phyloP scores from a whole-genome alignment of 2,329 filamentous ascomycete species.

The Paracorniculantispora psalliotae region DNA sequence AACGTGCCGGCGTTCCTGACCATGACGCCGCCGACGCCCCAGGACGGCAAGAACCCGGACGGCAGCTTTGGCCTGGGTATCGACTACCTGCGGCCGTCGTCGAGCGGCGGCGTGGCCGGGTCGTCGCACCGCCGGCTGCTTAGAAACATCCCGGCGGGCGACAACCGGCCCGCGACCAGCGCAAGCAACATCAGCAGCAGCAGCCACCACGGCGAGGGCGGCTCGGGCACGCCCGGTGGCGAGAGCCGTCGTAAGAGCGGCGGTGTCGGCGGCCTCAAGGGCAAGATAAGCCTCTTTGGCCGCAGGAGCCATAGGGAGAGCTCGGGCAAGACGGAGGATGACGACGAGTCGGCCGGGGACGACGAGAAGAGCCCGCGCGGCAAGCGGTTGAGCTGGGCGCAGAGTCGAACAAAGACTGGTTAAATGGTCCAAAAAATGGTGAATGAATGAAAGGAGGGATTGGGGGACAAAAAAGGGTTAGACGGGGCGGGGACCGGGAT shows the following conservation, averaged over 20 bases:
- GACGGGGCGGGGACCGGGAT: background rate
- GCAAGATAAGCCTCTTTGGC: conserved; percentile 32
- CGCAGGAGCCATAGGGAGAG: conserved; percentile 24
- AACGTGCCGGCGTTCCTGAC: conserved; percentile 37
- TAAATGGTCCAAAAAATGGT: conserved; percentile 3
- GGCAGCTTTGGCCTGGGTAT: conserved; percentile 22
- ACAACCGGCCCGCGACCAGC: conserved; percentile 23
- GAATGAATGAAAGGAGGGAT: background rate
- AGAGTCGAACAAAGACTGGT: conserved; percentile 19
- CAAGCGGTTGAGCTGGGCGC: conserved; percentile 18
- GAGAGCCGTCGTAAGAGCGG: conserved; percentile 24
- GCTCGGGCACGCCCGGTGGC: conserved; percentile 14
- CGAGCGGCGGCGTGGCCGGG: conserved; percentile 25
- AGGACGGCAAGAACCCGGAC: conserved; percentile 22
- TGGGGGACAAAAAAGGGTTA: background rate
- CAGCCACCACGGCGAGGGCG: background rate
- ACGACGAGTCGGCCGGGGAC: conserved; percentile 21
- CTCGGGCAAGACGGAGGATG: conserved; percentile 18
- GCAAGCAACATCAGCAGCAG: conserved; percentile 26
- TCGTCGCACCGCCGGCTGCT: conserved; percentile 16
- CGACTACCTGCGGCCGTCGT: conserved; percentile 29
- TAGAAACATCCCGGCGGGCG: conserved; percentile 23
- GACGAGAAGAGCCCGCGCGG: conserved; percentile 14
- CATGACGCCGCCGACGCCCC: conserved; percentile 44
- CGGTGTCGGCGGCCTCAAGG: conserved; percentile 28